phyloP scores from a whole-genome alignment of 1,284 basidiomycete genomes.

The Amylostereum areolatum region DNA sequence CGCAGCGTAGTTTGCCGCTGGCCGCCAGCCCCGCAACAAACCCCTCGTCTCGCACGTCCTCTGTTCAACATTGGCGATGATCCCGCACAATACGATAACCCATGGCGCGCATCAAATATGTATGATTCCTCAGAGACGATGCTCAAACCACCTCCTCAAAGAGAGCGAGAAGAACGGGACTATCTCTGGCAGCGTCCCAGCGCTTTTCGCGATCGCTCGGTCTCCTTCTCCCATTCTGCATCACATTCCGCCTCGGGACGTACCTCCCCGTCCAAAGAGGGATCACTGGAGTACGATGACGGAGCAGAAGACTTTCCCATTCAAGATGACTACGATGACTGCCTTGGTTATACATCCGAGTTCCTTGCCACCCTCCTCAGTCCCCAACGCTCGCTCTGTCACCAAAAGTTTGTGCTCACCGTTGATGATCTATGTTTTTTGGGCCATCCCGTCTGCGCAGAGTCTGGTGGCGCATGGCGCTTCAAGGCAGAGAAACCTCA shows the following conservation, averaged over 20 bases:
- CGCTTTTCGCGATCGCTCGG: conserved; percentile 32
- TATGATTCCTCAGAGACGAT: conserved; percentile 21
- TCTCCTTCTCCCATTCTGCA: conserved; percentile 34
- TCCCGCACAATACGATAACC: conserved; percentile 56
- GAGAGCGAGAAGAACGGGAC: conserved; percentile 31
- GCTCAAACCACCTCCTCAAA: conserved; percentile 13
- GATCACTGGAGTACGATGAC: conserved; percentile 23
- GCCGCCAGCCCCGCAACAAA: conserved; percentile 57
- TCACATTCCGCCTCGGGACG: conserved; percentile 36
- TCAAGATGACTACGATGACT: conserved; percentile 52
- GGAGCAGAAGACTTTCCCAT: conserved; percentile 12
- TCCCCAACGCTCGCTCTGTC: conserved; percentile 77
- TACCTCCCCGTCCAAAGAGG: conserved; percentile 37
- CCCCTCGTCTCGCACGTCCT: conserved; percentile 58
- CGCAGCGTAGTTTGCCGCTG: conserved; percentile 69
- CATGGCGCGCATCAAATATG: conserved; percentile 59
- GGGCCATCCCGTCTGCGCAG: conserved; percentile 88
- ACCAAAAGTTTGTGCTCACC: conserved; percentile 90
- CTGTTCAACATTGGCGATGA: conserved; percentile 40
- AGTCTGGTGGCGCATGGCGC: conserved; percentile 67
- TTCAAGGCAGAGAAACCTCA: conserved; percentile 58
- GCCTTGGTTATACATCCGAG: conserved; percentile 78
- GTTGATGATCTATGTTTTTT: conserved; percentile 94
- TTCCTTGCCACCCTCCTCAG: conserved; percentile 82
- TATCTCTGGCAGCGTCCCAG: conserved; percentile 53